Percentiles rank a stretch among this genome's conserved stretches.
Evolutionary conservation across 345 rosid species (phyloP).

Genomic region (Sonneratia caseolaris): DNA sequence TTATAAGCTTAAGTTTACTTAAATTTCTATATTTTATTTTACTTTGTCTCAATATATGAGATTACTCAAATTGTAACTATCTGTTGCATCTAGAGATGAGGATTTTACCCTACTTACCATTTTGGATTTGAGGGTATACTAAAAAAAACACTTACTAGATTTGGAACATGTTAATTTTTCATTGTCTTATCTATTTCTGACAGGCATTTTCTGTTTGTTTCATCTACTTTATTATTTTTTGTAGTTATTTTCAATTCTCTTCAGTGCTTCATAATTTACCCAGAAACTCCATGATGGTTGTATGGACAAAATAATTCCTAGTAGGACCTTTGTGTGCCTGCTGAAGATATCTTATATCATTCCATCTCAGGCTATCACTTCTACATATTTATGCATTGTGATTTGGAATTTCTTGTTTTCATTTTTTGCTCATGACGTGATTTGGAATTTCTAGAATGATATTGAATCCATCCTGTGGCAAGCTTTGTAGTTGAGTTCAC

Average conservation of each 20-base stretch:
- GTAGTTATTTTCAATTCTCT: not conserved
- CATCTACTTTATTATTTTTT: not conserved
- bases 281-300: not conserved
- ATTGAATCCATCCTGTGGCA: no score
- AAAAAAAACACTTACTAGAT: not conserved
- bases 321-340: not conserved
- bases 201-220: not conserved
- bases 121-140: not conserved
- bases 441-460: no score
- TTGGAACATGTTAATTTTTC: not conserved
- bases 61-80: not conserved
- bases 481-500: no score
- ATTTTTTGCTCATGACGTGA: no score
- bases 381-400: no score
- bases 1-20: not conserved
- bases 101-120: not conserved
- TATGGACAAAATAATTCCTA: not conserved
- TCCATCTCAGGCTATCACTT: no score
- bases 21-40: not conserved
- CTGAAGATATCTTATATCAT: not conserved
- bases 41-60: not conserved
- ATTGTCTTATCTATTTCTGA: not conserved
- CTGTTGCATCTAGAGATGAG: not conserved
- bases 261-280: not conserved
- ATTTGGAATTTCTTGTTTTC: no score